Conservation (phyloP, 306 rosid species). For the Cucurbita ficifolia region DNA sequence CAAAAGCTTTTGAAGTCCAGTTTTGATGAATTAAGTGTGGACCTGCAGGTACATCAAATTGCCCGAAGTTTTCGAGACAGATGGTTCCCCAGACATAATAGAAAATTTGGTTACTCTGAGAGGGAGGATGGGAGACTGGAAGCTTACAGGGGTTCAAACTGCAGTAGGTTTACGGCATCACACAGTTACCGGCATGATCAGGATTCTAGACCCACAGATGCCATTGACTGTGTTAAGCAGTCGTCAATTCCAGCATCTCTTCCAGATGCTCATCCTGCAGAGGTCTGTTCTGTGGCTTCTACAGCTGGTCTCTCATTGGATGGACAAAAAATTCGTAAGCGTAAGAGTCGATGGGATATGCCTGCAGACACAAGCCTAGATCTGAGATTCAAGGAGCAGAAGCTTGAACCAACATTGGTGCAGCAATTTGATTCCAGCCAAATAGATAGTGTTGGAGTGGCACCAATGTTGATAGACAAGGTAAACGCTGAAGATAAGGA, state of each 20-base stretch:
- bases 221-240: conserved; percentile 39
- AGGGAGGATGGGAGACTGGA: conserved; percentile 55
- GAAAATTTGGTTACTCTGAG: conserved; percentile 47
- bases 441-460: conserved; percentile 7
- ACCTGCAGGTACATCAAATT: conserved; percentile 83
- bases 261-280: conserved; percentile 32
- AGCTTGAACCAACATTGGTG: conserved; percentile 11
- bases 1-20: not conserved
- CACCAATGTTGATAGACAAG: not conserved
- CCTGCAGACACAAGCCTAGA: conserved; percentile 44
- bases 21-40: conserved; percentile 12
- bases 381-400: conserved; percentile 29
- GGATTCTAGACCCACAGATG: conserved; percentile 46
- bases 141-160: conserved; percentile 37
- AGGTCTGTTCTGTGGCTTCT: conserved; percentile 27
- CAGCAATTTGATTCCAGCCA: conserved; percentile 15
- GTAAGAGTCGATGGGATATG: conserved; percentile 98
- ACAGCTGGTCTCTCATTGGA: conserved; percentile 21
- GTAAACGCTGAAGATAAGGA: conserved; percentile 6
- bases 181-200: conserved; percentile 45
- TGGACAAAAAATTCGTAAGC: conserved; percentile 52
- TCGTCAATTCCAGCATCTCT: conserved; percentile 23
- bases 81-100: conserved; percentile 56
- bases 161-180: conserved; percentile 34
- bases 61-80: conserved; percentile 91